Base-by-base conservation (phyloP, 2,329 filamentous ascomycete genomes). In the Beauveria asiatica region DNA sequence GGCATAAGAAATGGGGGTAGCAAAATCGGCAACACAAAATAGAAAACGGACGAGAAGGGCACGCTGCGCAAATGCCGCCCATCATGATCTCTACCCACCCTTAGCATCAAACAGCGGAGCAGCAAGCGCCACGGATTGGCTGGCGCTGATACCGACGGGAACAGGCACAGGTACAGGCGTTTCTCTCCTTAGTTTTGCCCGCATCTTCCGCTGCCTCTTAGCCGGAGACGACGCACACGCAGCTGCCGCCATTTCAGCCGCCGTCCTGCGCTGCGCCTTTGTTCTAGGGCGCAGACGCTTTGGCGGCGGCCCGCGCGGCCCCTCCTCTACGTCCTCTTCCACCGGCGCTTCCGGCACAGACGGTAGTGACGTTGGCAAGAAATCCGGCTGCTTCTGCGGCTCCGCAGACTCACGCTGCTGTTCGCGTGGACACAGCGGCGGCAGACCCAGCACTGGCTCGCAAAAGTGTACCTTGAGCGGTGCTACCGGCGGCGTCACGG, bases 401-500 rank as follows among this genome's bases (percentile, higher is more conserved):
- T 51, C 23, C n/a, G 5, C 33, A 7, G n/a, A 16, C 19, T 19
- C 23, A 13, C n/a, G 33, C 45, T 39, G 42, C 57, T 48, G 48
- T 10, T 57, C 42, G 44, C 53, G 59, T 13, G 59, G 59, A n/a
- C 48, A 61, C 19, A 61, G 59, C 23, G 59, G 59, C 13, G 59
- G 59, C 25, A 61, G 44, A n/a, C 52, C 46, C 45, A 50, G 25
- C 13, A 51, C 19, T 19, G 59, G 59, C 46, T 51, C 53, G 27
- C 52, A 50, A 17, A 61, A 50, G 11, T 37, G 59, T 19, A 61
- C 52, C 19, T 37, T 39, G 25, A 50, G 46, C 6, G 57, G 39
- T 41, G 37, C 30, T 21, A 9, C 5, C 13, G 42, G 42, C 8
- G 54, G 19, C 3, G 42, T 33, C 42, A 21, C 10, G n/a, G 21